Base-by-base conservation (phyloP, 2,329 filamentous ascomycete genomes). In the Tolypocladium sp. region DNA sequence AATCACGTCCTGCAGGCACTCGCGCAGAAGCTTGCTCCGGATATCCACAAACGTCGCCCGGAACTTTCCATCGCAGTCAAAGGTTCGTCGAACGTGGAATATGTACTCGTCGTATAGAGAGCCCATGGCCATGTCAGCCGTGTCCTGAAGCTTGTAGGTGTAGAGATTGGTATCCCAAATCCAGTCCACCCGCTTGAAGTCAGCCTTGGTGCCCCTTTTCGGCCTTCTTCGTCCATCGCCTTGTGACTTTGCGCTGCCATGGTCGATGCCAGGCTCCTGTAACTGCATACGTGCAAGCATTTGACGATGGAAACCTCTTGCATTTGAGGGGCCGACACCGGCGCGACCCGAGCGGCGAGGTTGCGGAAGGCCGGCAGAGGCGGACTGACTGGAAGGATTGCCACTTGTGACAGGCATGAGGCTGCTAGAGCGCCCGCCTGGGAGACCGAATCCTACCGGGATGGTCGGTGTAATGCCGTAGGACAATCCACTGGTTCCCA, bases 31-130 rank as follows among this genome's bases (percentile, higher is more conserved):
- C 65, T 91, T 91, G 69, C 90, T 94, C 75, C 92, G 94, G 72
- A 96, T 89, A 64, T 96, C 91, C 55, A 96, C 85, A 17, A 87
- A 75, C 0, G 91, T 92, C 68, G 71, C 68, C 65, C 84, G 79
- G 66, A 90, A 92, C 67, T 91, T 91, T 62, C 91, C 90, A 65
- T 94, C 89, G 84, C 84, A 91, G 70, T 92, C 88, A 70, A 96
- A 95, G 17, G 84, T 88, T 58, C 92, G 83, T 20, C 90, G 85
- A 20, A 96, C 89, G 30, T 91, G 90, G 71, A 96, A 96, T 37
- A 91, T 81, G 70, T 88, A 94, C 61, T 89, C 85, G 61, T 92
- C 86, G 71, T 91, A 92, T 64, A 89, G 73, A 0, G 74, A 69
- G n/a, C 78, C 77, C 4, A 68, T 66, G 1, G 69, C 67, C 33